phyloP scores from a whole-genome alignment of 768 basidiomycete genomes.

The Auricularia sp. region DNA sequence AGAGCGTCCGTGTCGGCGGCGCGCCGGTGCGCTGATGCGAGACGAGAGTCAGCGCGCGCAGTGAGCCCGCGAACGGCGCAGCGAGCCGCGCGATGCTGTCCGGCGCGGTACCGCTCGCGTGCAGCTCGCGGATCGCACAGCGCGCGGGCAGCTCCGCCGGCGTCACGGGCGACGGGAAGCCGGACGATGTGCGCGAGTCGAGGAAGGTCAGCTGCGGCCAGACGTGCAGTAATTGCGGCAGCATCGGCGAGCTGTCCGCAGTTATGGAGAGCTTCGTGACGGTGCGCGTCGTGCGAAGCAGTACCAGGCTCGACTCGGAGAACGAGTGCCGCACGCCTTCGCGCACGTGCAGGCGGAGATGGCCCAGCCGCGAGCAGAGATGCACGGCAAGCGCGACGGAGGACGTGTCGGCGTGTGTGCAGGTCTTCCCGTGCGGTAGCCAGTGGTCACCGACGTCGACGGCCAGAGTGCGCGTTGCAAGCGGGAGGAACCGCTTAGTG shows the following conservation, averaged over 20 bases:
- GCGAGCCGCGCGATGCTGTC: not conserved
- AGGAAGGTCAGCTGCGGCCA: constrained; percentile 1
- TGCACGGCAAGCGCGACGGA: not conserved
- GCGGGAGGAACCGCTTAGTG: not conserved
- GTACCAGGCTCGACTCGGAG: not conserved
- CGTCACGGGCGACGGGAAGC: not conserved
- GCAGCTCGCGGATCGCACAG: not conserved
- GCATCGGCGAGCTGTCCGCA: not conserved
- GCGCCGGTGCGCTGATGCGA: constrained; percentile 1
- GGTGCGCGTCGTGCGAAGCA: not conserved
- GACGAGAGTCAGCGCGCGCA: not conserved
- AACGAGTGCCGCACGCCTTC: not conserved
- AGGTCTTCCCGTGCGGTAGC: not conserved
- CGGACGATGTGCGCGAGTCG: constrained; percentile 1
- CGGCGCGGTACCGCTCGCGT: not conserved
- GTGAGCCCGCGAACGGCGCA: not conserved
- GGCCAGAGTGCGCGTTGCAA: not conserved
- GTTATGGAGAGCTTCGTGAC: not conserved
- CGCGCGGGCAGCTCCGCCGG: not conserved
- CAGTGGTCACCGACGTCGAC: not conserved
- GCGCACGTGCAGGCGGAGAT: not conserved
- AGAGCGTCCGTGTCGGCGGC: not conserved
- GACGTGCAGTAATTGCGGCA: not conserved
- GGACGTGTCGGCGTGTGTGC: not conserved
- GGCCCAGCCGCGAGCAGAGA: not conserved